Evolutionary conservation across 129 eudicot genomes (phyloP).

Genomic region (Saussurea involucrata): DNA sequence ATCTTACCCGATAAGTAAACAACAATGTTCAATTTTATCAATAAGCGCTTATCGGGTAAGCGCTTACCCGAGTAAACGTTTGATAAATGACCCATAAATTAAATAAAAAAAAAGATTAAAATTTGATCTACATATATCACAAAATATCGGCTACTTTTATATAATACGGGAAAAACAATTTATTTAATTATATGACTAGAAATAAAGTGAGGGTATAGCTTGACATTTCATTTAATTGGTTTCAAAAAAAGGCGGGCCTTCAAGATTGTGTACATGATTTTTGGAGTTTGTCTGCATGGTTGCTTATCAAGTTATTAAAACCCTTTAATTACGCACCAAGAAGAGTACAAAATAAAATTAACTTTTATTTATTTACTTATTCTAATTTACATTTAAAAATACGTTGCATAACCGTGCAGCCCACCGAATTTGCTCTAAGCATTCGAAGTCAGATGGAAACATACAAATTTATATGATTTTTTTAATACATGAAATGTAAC

Average conservation of each 20-base stretch:
- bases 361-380: neutral
- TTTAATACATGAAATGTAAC: too few species aligned
- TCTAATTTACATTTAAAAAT: conserved; percentile 3
- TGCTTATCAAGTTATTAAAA: conserved; percentile 21
- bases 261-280: conserved; percentile 18
- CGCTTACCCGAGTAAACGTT: too few species aligned
- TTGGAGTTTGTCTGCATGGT: conserved; percentile 19
- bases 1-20: too few species aligned
- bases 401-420: conserved; percentile 4
- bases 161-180: too few species aligned
- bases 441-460: neutral
- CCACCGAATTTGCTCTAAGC: neutral
- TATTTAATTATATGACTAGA: neutral
- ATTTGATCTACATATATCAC: too few species aligned
- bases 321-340: conserved; percentile 22
- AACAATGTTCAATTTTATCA: too few species aligned
- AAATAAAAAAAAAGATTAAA: too few species aligned
- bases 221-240: conserved; percentile 9
- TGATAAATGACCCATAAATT: too few species aligned
- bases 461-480: neutral
- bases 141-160: neutral
- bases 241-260: conserved; percentile 4
- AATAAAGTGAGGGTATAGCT: conserved; percentile 18
- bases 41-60: too few species aligned
- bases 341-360: conserved; percentile 1